A percentile compares a stretch with the other conserved stretches of the same genome.
These are phyloP conservation scores for Corinectria fuckeliana DNA, from an alignment of 2,329 filamentous ascomycete species.

Conservation along the genomic window DNA sequence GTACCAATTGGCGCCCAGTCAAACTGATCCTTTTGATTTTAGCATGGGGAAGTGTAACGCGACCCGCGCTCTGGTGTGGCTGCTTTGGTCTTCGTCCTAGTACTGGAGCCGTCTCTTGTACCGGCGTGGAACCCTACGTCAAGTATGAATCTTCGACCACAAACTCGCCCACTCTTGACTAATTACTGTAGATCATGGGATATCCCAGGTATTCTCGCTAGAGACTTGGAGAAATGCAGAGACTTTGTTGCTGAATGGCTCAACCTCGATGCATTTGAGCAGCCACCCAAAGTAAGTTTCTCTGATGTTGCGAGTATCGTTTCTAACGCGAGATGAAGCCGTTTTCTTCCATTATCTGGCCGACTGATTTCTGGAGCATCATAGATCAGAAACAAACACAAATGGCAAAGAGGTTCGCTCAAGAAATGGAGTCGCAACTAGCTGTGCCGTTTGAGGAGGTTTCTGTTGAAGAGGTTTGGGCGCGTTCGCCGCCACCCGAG, in stretches of 20 bases:
- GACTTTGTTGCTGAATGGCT: neutral
- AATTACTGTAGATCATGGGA: neutral
- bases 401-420: neutral
- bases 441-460: neutral
- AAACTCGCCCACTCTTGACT: neutral
- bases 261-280: neutral
- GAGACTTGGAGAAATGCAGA: neutral
- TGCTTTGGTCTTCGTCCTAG: neutral
- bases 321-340: neutral
- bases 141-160: neutral
- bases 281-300: neutral
- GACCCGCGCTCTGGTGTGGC: neutral
- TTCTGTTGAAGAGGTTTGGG: neutral
- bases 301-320: neutral
- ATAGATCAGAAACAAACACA: neutral
- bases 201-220: neutral
- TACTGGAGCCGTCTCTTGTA: neutral
- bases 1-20: too few relatives aligned
- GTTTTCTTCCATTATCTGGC: neutral
- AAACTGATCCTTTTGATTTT: too few relatives aligned
- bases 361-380: neutral
- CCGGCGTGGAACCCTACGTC: neutral
- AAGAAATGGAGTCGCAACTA: neutral
- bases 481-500: neutral
- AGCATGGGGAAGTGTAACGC: neutral